Evolutionary conservation across 208 protist genomes (phyloP), one percentile per base, ranked within the genome.

Genomic region (Acanthamoeba culbertsoni): DNA sequence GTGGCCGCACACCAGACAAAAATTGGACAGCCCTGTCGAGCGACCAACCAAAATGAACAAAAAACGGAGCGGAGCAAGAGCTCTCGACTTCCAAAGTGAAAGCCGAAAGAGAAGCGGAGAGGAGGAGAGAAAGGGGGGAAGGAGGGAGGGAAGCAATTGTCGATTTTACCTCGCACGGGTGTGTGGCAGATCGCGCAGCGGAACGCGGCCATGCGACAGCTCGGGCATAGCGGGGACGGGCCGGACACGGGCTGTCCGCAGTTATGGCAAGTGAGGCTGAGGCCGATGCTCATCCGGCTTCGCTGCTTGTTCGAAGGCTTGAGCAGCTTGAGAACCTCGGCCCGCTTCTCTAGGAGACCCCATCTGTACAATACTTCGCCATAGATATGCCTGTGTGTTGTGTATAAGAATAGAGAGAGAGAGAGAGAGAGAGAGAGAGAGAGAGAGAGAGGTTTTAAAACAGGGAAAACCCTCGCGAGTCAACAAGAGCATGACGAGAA

Each of bases 1-100:
- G 75, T 97, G 96, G 6, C 96, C 95, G 45, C 96, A 97, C 48
- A 65, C 59, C 3, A 94, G 14, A 68, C 96, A 97, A 68, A 95
- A 97, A 8, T 57, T 93, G 23, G 93, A 95, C n/a, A 95, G 35
- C 43, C 96, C 96, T 86, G 40, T 73, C 18, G 12, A n/a, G n/a
- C n/a, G n/a, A n/a, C n/a, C n/a, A n/a, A n/a, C n/a, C n/a, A n/a
- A n/a, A n/a, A n/a, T n/a, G n/a, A n/a, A n/a, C n/a, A n/a, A n/a
- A n/a, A n/a, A n/a, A n/a, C n/a, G n/a, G n/a, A n/a, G n/a, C n/a
- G 43, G 73, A 75, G 31, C 73, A 18, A 16, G 42, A 51, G 14
- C 14, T 37, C 31, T 35, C 51, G 45, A 42, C n/a, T n/a, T n/a
- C n/a, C n/a, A n/a, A n/a, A n/a, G n/a, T n/a, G n/a, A n/a, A n/a